Evolutionary conservation across 2,329 filamentous ascomycete genomes (phyloP).

Genomic region (Zymoseptoria pseudotritici): DNA sequence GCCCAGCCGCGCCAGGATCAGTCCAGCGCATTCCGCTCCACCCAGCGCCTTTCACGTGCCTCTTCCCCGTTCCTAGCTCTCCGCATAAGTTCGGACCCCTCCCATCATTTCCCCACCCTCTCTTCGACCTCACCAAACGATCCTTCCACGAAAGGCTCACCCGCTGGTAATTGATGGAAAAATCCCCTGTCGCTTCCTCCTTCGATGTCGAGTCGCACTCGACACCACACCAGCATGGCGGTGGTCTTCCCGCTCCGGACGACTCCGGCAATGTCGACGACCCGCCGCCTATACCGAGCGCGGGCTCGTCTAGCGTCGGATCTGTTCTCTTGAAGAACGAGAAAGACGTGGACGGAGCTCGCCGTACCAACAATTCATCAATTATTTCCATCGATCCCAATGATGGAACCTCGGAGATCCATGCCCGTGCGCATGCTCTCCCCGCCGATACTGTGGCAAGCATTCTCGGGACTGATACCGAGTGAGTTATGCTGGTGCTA

Average conservation of each 20-base stretch:
- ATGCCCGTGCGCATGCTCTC: conserved; percentile 17
- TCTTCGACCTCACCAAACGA: background rate
- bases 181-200: conserved; percentile 15
- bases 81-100: background rate
- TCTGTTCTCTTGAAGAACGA: conserved; percentile 19
- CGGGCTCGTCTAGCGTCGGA: conserved; percentile 21
- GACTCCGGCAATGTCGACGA: conserved; percentile 23
- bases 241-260: conserved; percentile 16
- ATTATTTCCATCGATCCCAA: conserved; percentile 9
- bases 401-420: conserved; percentile 9
- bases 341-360: conserved; percentile 21
- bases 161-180: conserved; percentile 21
- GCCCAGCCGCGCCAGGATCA: background rate
- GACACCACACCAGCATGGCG: conserved; percentile 15
- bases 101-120: background rate
- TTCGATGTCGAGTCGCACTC: conserved; percentile 16
- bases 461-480: conserved; percentile 12
- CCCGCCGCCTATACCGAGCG: conserved; percentile 25
- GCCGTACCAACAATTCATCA: conserved; percentile 14
- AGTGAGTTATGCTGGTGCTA: conserved; percentile 9
- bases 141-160: conserved; percentile 8
- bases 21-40: background rate
- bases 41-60: background rate
- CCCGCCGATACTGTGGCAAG: conserved; percentile 11
- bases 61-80: background rate